A percentile compares a stretch with the other conserved stretches of the same genome.
phyloP scores from a whole-genome alignment of 306 rosid genomes.

The Benincasa hispida region DNA sequence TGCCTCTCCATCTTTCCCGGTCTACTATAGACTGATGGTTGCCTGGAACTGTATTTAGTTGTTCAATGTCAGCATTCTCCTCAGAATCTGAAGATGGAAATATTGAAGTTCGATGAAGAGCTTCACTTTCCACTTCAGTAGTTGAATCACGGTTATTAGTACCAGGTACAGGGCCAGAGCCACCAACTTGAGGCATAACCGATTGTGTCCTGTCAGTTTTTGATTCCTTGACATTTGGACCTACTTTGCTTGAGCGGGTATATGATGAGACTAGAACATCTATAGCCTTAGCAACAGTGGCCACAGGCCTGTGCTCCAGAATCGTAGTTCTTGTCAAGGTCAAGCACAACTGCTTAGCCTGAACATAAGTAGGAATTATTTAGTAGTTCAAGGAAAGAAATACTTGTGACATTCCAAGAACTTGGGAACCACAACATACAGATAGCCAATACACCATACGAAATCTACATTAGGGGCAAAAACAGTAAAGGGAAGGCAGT shows the following conservation, averaged over 20 bases:
- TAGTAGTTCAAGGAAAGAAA: not conserved
- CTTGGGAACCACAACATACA: not conserved
- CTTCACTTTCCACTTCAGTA: constrained; percentile 31
- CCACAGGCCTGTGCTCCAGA: constrained; percentile 72
- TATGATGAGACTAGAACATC: constrained; percentile 62
- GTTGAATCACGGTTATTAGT: constrained; percentile 30
- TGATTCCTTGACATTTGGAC: constrained; percentile 39
- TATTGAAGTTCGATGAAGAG: constrained; percentile 18
- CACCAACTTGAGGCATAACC: constrained; percentile 29
- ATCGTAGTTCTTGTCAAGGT: constrained; percentile 53
- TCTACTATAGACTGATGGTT: constrained; percentile 21
- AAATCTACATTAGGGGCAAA: not conserved
- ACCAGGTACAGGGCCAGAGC: constrained; percentile 27
- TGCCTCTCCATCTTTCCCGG: too few species aligned
- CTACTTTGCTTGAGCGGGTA: constrained; percentile 53
- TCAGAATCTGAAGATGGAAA: constrained; percentile 49
- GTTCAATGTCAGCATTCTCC: constrained; percentile 31
- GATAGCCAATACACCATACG: not conserved
- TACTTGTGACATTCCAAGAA: not conserved
- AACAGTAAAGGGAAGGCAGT: not conserved
- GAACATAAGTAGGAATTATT: constrained; percentile 22
- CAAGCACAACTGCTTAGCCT: constrained; percentile 91
- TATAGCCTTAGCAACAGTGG: constrained; percentile 66
- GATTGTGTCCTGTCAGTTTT: constrained; percentile 49
- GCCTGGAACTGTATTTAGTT: constrained; percentile 19